These are phyloP conservation scores for Angophora floribunda DNA, from an alignment of 345 rosid species.

Conservation along the genomic window DNA sequence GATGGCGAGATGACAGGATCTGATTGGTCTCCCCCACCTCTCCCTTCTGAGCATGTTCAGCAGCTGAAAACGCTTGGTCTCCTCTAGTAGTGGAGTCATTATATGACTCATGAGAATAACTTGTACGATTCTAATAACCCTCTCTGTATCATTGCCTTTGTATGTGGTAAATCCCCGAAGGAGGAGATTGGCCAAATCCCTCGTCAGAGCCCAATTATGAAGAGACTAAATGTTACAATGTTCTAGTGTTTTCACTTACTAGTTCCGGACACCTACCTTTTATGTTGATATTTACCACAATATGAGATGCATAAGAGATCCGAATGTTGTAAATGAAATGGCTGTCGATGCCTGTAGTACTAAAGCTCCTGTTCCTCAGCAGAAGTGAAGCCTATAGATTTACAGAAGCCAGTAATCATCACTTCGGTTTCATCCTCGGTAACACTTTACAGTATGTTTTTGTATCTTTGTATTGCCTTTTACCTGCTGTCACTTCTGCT, in stretches of 20 bases:
- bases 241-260: background rate
- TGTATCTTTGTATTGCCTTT: background rate
- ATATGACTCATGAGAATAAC: background rate
- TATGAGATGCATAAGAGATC: background rate
- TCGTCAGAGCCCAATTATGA: background rate
- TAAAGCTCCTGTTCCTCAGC: background rate
- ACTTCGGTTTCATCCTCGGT: background rate
- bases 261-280: background rate
- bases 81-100: conserved; percentile 20
- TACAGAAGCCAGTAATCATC: background rate
- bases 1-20: conserved; percentile 82
- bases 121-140: background rate
- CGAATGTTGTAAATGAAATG: background rate
- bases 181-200: background rate
- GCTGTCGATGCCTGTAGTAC: background rate
- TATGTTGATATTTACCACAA: background rate
- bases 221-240: background rate
- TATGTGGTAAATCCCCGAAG: background rate
- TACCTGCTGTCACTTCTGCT: background rate
- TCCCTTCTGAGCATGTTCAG: conserved; percentile 82
- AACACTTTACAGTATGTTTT: background rate
- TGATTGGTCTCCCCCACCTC: conserved; percentile 86
- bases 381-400: background rate
- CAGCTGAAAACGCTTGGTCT: conserved; percentile 93
- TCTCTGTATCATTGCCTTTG: background rate